Conservation (phyloP, 805 yeast genomes). For the Scheffersomyces coipomensis region DNA sequence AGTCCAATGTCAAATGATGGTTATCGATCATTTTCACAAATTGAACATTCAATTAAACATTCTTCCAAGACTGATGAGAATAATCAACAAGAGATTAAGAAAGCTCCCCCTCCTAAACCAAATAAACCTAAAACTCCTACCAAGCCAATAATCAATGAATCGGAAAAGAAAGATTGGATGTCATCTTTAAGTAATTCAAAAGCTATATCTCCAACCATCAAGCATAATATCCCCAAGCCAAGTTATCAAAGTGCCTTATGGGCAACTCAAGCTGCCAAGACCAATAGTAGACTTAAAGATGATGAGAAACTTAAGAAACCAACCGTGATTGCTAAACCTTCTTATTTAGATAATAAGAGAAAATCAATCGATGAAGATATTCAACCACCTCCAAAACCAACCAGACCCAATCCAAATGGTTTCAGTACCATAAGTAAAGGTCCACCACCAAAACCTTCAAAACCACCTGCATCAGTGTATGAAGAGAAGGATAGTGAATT, state of each 20-base stretch:
- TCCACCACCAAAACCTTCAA: slow-evolving; percentile 10
- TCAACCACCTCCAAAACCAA: slow-evolving; percentile 6
- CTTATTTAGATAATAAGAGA: slow-evolving; percentile 4
- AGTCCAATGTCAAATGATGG: slow-evolving; percentile 5
- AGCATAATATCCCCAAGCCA: not conserved
- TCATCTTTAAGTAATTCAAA: slow-evolving; percentile 7
- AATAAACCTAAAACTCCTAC: slow-evolving; percentile 9
- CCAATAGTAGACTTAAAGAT: not conserved
- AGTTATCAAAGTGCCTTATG: not conserved
- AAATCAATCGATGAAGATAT: slow-evolving; percentile 3
- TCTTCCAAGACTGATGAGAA: not conserved
- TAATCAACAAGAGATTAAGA: slow-evolving; percentile 1
- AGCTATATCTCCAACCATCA: slow-evolving; percentile 4
- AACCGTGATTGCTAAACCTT: slow-evolving; percentile 10
- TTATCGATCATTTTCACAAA: slow-evolving; percentile 18
- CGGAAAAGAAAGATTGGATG: slow-evolving; percentile 6
- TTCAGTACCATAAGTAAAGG: not conserved
- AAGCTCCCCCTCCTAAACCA: slow-evolving; percentile 10
- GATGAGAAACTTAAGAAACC: slow-evolving; percentile 1
- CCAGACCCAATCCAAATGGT: not conserved
- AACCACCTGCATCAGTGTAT: slow-evolving; percentile 12
- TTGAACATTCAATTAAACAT: slow-evolving; percentile 17
- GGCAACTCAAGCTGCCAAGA: not conserved
- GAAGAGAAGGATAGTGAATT: slow-evolving; percentile 19
- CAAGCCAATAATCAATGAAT: slow-evolving; percentile 2